These are phyloP conservation scores for Crithidia brevicula DNA, from an alignment of 208 protist genomes.

Conservation along the genomic window DNA sequence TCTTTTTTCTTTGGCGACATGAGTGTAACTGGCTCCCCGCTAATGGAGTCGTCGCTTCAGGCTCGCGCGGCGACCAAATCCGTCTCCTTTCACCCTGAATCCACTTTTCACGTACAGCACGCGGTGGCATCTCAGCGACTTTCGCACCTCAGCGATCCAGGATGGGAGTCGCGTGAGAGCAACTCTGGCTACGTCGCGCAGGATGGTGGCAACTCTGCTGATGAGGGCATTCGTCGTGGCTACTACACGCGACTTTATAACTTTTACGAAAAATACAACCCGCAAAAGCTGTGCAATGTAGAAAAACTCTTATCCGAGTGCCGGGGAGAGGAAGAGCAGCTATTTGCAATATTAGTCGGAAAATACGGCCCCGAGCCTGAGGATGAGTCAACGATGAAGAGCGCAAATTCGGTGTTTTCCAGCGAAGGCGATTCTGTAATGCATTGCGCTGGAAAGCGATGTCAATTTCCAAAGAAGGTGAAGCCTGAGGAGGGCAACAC, in stretches of 20 bases:
- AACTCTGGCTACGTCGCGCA: slow-evolving; percentile 52
- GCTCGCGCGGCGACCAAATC: neutral
- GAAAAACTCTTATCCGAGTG: slow-evolving; percentile 55
- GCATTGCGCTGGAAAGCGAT: slow-evolving; percentile 62
- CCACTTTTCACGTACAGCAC: slow-evolving; percentile 16
- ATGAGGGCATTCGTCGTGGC: slow-evolving; percentile 31
- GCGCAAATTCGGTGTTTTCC: slow-evolving; percentile 37
- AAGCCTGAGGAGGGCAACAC: slow-evolving; percentile 71
- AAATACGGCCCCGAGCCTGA: slow-evolving; percentile 78
- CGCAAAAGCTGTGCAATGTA: slow-evolving; percentile 61
- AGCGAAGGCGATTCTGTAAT: slow-evolving; percentile 56
- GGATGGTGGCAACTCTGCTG: slow-evolving; percentile 19
- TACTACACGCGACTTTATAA: slow-evolving; percentile 58
- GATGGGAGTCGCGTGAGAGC: slow-evolving; percentile 60
- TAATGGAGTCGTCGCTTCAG: neutral
- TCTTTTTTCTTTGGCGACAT: neutral
- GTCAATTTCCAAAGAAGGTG: slow-evolving; percentile 62
- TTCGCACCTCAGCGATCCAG: slow-evolving; percentile 33
- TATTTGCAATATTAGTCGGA: slow-evolving; percentile 72
- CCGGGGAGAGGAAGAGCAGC: slow-evolving; percentile 63
- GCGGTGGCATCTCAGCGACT: slow-evolving; percentile 9
- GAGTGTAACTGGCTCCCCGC: neutral
- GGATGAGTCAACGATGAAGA: slow-evolving; percentile 15
- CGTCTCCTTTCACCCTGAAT: slow-evolving; percentile 28
- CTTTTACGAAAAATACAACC: slow-evolving; percentile 84